Evolutionary conservation across 1,284 basidiomycete species (phyloP).

Genomic region (Ceratobasidium sp.): DNA sequence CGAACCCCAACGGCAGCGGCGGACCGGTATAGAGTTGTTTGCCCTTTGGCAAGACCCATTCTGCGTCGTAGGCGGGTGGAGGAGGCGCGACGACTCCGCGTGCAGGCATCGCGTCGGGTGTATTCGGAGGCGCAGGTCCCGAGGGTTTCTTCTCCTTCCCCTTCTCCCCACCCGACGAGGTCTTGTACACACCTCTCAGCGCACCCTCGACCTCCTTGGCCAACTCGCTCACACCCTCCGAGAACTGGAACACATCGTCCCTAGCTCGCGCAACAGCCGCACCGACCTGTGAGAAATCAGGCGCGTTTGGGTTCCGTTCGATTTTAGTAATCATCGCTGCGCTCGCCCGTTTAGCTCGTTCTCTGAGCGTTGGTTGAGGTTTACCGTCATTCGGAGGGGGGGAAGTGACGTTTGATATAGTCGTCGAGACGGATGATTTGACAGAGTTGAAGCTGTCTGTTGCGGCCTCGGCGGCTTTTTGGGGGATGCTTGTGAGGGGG

Average conservation of each 20-base stretch:
- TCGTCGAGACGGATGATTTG: constrained; percentile 60
- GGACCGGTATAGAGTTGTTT: constrained; percentile 72
- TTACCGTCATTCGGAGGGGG: constrained; percentile 43
- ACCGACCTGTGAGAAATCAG: constrained; percentile 46
- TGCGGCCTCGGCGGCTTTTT: constrained; percentile 71
- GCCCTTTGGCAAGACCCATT: constrained; percentile 52
- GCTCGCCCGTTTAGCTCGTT: constrained; percentile 60
- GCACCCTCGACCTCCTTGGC: constrained; percentile 47
- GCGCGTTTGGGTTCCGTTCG: constrained; percentile 53
- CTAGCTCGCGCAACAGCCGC: constrained; percentile 47
- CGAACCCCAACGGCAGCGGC: constrained; percentile 90
- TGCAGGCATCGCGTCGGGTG: constrained; percentile 45
- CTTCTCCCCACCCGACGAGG: constrained; percentile 5
- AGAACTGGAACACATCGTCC: constrained; percentile 49
- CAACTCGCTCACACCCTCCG: constrained; percentile 45
- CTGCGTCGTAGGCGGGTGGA: constrained; percentile 47
- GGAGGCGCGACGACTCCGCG: constrained; percentile 30
- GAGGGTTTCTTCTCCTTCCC: constrained; percentile 50
- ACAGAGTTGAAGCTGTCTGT: constrained; percentile 68
- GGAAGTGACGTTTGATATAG: constrained; percentile 53
- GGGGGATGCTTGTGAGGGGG: constrained; percentile 67
- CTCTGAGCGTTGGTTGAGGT: constrained; percentile 57
- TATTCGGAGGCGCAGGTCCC: constrained; percentile 50
- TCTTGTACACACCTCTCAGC: constrained; percentile 42
- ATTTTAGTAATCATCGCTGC: constrained; percentile 54